Percentiles rank a stretch among this genome's conserved stretches.
phyloP scores from a whole-genome alignment of 73 alveolate species.

The Paramecium primaurelia region DNA sequence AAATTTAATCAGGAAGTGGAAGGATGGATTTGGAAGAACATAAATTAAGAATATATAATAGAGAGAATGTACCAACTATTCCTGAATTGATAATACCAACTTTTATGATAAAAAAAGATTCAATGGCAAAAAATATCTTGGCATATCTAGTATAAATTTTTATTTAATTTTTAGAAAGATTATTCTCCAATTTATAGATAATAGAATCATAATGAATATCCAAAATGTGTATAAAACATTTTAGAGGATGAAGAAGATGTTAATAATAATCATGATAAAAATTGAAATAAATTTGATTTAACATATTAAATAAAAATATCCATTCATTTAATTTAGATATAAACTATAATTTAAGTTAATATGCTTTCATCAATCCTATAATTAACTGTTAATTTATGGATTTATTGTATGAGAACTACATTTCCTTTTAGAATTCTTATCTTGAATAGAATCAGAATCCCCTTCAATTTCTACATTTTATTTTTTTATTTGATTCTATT shows the following conservation, averaged over 20 bases:
- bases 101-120: not conserved
- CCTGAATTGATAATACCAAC: conserved; percentile 16
- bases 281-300: not conserved
- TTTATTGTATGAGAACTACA: not conserved
- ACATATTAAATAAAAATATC: not conserved
- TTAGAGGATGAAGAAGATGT: not conserved
- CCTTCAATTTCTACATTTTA: conserved; percentile 1
- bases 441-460: not conserved
- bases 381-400: not conserved
- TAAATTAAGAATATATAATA: conserved; percentile 7
- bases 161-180: not conserved
- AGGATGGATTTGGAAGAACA: conserved; percentile 24
- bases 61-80: conserved; percentile 16
- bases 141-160: not conserved
- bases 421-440: not conserved
- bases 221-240: conserved; percentile 16
- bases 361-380: not conserved
- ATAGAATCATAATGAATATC: not conserved
- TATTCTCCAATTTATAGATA: not conserved
- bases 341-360: not conserved
- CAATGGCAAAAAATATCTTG: conserved; percentile 7
- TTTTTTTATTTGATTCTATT: not conserved
- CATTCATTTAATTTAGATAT: not conserved
- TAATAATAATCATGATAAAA: not conserved
- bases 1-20: not conserved